Conservation (phyloP, 495 filamentous ascomycete genomes). For the Daldinia decipiens region DNA sequence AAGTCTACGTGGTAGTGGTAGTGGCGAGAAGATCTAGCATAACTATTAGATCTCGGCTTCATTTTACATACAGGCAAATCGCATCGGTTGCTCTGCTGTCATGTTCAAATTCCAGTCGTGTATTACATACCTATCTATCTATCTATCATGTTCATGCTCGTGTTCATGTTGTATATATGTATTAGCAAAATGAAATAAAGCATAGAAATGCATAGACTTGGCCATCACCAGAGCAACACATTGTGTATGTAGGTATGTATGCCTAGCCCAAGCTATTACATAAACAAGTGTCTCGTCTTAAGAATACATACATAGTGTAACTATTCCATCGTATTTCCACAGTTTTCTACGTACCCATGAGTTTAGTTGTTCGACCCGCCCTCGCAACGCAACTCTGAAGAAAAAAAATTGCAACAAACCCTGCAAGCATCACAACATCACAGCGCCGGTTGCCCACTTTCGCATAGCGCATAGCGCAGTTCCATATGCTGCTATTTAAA, state of each 20-base stretch:
- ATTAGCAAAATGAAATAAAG: neutral
- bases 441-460: conserved; percentile 3
- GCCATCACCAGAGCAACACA: neutral
- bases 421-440: conserved; percentile 7
- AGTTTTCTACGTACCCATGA: conserved; percentile 8
- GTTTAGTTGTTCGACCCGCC: conserved; percentile 7
- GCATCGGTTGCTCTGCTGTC: conserved; percentile 1
- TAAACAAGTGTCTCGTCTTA: neutral
- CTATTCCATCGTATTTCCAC: conserved; percentile 8
- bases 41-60: conserved; percentile 6
- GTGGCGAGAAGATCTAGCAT: conserved; percentile 18
- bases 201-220: neutral
- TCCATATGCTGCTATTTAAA: neutral
- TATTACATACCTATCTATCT: too few species aligned
- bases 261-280: neutral
- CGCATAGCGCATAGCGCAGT: neutral
- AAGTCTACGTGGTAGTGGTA: conserved; percentile 1
- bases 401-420: conserved; percentile 4
- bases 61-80: neutral
- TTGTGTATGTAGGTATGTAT: too few species aligned
- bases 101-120: conserved; percentile 16
- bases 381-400: neutral
- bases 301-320: too few species aligned
- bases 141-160: neutral
- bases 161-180: neutral